Evolutionary conservation across 2,329 filamentous ascomycete species (phyloP), one percentile per base, ranked within the genome.

Genomic region (Fusarium sterilihyphosum): DNA sequence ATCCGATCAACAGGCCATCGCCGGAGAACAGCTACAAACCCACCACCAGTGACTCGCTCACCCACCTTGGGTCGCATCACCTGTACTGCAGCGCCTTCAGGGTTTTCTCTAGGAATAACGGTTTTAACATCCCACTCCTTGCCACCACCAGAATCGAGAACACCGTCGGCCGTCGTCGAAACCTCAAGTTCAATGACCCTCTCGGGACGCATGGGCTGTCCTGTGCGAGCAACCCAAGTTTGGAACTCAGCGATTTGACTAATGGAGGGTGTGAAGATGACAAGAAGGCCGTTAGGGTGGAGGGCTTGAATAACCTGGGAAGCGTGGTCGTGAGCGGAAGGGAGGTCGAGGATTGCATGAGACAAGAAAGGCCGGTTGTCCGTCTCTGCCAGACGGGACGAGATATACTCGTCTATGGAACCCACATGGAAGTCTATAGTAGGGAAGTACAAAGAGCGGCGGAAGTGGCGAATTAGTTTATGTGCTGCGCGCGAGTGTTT

Each of bases 361-460:
- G 91, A 88, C 60, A 96, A 85, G 78, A 95, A 95, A 0, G 91
- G 87, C n/a, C 86, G 79, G 2, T 81, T 78, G 10, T 70, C 73
- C 2, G 85, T 85, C 33, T 78, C 77, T 8, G 79, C 79, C 8
- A 88, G 81, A 61, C 92, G 88, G 14, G 82, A 79, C 3, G 84
- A 82, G 40, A 94, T 84, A 88, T 92, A 95, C 8, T 87, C 85
- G 40, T 88, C 86, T 9, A 94, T 89, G 38, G 89, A 88, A 43
- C 90, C 90, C 56, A 92, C 86, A 80, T 96, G 91, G 78, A 96
- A 96, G 78, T 95, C 91, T 60, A 95, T 85, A 73, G 93, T 89
- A 31, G 87, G 84, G 31, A 88, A 86, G 81, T 96, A 96, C 62
- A 93, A 86, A 4, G 92, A 93, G 29, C 88, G 86, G 13, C 91